These are phyloP conservation scores for Geotrichum armillariae DNA, from an alignment of 1,139 yeast genomes.

Conservation along the genomic window DNA sequence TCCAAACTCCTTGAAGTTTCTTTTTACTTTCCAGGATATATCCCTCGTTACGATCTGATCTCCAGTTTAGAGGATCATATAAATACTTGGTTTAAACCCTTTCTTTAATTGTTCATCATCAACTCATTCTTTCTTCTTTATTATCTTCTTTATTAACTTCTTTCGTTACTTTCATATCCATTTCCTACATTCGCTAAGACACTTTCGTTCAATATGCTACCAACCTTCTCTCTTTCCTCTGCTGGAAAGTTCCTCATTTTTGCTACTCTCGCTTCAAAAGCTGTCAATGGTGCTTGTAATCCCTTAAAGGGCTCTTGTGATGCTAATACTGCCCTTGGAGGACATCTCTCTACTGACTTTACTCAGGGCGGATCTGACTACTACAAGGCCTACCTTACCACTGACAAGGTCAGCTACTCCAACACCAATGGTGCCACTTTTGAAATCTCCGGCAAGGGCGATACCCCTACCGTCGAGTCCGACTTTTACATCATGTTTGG, in stretches of 20 bases:
- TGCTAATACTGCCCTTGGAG: conserved; percentile 26
- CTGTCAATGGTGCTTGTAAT: conserved; percentile 25
- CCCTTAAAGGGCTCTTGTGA: conserved; percentile 24
- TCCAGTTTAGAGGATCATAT: too few relatives aligned
- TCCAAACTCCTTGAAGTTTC: too few relatives aligned
- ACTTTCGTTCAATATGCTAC: conserved; percentile 5
- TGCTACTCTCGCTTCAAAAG: conserved; percentile 3
- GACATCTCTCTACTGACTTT: conserved; percentile 24
- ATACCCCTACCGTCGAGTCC: conserved; percentile 74
- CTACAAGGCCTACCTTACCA: conserved; percentile 25
- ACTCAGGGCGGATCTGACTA: conserved; percentile 24
- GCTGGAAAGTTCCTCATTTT: conserved; percentile 5
- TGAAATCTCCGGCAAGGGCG: conserved; percentile 59
- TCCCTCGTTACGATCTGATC: too few relatives aligned
- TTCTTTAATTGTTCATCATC: too few relatives aligned
- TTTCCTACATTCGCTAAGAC: too few relatives aligned
- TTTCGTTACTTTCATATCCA: too few relatives aligned
- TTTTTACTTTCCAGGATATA: too few relatives aligned
- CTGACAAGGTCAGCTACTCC: conserved; percentile 32
- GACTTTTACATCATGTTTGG: conserved; percentile 88
- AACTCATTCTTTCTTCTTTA: too few relatives aligned
- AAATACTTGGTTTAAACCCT: too few relatives aligned
- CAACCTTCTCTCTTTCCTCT: neutral
- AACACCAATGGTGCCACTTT: conserved; percentile 56
- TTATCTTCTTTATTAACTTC: too few relatives aligned